Base-by-base conservation (phyloP, 208 protist species). In the Acanthamoeba royreba region DNA sequence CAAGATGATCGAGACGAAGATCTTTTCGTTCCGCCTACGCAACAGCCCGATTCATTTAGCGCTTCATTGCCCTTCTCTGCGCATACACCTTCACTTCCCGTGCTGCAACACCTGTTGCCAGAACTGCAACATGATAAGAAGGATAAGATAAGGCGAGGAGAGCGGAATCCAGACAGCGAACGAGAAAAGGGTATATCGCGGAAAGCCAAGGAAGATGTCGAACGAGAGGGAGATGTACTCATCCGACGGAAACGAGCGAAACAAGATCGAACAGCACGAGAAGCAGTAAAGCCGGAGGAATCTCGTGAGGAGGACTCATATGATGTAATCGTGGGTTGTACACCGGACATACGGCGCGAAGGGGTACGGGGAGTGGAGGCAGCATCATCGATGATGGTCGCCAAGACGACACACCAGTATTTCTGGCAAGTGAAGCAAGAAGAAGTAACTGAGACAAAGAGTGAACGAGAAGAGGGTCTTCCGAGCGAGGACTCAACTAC, bases 21-120 rank as follows among this genome's bases (percentile, higher is more conserved):
- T 19, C 13, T 89, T 31, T 89, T 89, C n/a, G 83, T 89, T 35
- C 83, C 83, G 83, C 83, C 83, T 19, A 89, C 83, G 31, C 79
- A 88, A 47, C 79, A 77, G 63, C 63, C 63, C 58, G 58, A 69
- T 5, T 4, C 63, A 28, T 15, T 7, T 8, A 45, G 33, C 33
- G 55, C 55, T 25, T 66, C 55, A 4, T 66, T 4, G 4, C 19
- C 3, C 55, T 7, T n/a, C 28, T 38, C 63, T 5, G 15, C 3
- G 8, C 2, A 4, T 19, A 11, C 25, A 38, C 63, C 4, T 28
- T 40, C 17, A 3, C 63, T 3, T 4, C 63, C 9, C 13, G 33
- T 38, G 58, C 22, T 28, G 7, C 58, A 15, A 8, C 58, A 15
- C 58, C 58, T 38, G 19, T 28, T 15, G 58, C n/a, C 58, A 69